These are phyloP conservation scores for Euphorbia celastroides DNA, from an alignment of 441 rosid species.

Conservation along the genomic window DNA sequence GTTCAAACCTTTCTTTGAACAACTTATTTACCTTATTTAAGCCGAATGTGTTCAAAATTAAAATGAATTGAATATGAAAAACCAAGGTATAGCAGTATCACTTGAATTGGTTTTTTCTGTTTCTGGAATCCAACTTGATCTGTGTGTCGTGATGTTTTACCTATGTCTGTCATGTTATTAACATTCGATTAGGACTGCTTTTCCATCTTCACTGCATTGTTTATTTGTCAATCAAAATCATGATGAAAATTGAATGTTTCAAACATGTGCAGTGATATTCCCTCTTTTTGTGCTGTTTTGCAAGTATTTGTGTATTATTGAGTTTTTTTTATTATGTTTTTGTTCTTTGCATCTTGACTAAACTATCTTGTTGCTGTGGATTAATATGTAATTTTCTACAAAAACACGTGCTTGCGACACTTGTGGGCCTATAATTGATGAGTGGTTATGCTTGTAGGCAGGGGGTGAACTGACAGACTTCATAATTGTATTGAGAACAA, in stretches of 20 bases:
- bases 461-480: conserved; percentile 97
- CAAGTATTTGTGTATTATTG: neutral
- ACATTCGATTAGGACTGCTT: neutral
- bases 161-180: neutral
- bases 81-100: neutral
- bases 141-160: neutral
- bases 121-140: neutral
- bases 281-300: neutral
- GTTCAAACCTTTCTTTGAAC: conserved; percentile 29
- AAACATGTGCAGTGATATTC: neutral
- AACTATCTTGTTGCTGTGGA: neutral
- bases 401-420: neutral
- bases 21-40: neutral
- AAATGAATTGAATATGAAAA: neutral
- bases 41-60: neutral
- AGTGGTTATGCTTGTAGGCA: conserved; percentile 43
- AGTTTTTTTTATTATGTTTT: neutral
- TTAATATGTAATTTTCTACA: neutral
- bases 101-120: neutral
- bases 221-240: neutral
- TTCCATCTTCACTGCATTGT: neutral
- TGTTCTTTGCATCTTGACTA: neutral
- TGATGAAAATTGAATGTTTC: neutral
- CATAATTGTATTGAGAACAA: conserved; percentile 73
- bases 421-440: conserved; percentile 1